Base-by-base conservation (phyloP, 2,329 filamentous ascomycete species). In the Akanthomyces uredinophilus region DNA sequence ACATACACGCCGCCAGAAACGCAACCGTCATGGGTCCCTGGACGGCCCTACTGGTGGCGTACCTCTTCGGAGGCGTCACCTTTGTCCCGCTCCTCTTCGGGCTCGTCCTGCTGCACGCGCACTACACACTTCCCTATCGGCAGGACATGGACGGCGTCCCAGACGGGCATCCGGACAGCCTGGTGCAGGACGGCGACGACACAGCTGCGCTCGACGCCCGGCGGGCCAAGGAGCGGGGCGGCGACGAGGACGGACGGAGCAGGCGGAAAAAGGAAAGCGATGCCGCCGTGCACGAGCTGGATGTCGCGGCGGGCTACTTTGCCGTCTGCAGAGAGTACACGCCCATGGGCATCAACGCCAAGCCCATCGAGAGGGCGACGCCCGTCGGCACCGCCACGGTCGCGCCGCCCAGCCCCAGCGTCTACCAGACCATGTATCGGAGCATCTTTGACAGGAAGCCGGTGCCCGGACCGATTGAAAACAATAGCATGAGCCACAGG, bases 341-440 rank as follows among this genome's bases (percentile, higher is more conserved):
- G 1, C 91, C 93, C 47, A 92, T 92, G 72, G 93, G 92, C 47
- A 88, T 96, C 74, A 96, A 96, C 78, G 91, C 92, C 64, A 96
- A 94, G 76, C 92, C 93, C 6, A 92, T 94, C 63, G 93, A 96
- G 77, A 85, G 92, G 64, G 86, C 87, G 37, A 94, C 91, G 0
- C 91, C 92, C 6, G 85, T 91, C 14, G 92, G 91, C 20, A 87
- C 89, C 62, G 76, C 84, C 58, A 88, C 90, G 18, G 87, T 95
- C 50, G 86, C 88, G 39, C 81, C 89, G 47, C 89, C 92, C 62
- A 96, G 92, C 70, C 92, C 90, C 62, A 97, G 94, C 73, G 94
- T 99, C 43, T 98, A 98, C 75, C 95, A 98, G 82, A 90, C 90
- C 73, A 97, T 99, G 92, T 99, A 99, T 77, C 83, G 92, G 72